These are phyloP conservation scores for Teunomyces cretensis DNA, from an alignment of 805 yeast genomes.

Conservation along the genomic window DNA sequence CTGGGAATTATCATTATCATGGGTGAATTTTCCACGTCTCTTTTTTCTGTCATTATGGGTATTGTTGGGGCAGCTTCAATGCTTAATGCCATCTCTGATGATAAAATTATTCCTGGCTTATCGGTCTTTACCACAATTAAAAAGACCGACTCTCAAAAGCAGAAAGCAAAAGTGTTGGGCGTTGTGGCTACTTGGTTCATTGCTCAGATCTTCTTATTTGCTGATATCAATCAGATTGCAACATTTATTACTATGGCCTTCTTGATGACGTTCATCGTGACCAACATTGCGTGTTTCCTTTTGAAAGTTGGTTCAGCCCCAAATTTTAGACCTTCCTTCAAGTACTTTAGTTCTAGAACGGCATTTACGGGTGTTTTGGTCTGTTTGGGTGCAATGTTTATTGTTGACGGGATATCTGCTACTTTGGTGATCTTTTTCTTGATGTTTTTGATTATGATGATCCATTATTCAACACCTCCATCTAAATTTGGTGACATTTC, in stretches of 20 bases:
- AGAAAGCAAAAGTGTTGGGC: conserved; percentile 62
- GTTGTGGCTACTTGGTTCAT: conserved; percentile 76
- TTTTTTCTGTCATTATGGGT: conserved; percentile 93
- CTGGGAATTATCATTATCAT: conserved; percentile 66
- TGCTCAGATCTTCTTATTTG: conserved; percentile 81
- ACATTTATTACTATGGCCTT: conserved; percentile 96
- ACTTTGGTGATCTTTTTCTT: conserved; percentile 67
- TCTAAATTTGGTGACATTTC: conserved; percentile 98
- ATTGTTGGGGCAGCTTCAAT: conserved; percentile 93
- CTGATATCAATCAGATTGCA: conserved; percentile 92
- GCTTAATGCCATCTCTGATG: conserved; percentile 87
- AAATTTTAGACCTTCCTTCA: conserved; percentile 95
- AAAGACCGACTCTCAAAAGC: conserved; percentile 40
- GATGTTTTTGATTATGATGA: conserved; percentile 64
- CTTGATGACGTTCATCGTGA: conserved; percentile 91
- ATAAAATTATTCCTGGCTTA: conserved; percentile 81
- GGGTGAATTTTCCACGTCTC: conserved; percentile 91
- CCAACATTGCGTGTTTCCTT: conserved; percentile 89
- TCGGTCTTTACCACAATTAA: conserved; percentile 44
- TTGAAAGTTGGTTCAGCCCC: conserved; percentile 91
- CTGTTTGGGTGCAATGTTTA: conserved; percentile 84
- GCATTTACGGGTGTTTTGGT: conserved; percentile 73
- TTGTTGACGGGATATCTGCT: conserved; percentile 91
- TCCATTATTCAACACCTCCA: conserved; percentile 91
- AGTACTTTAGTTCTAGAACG: conserved; percentile 76